Evolutionary conservation across 441 rosid genomes (phyloP), one percentile per base, ranked within the genome.

Genomic region (Populus hybrid): DNA sequence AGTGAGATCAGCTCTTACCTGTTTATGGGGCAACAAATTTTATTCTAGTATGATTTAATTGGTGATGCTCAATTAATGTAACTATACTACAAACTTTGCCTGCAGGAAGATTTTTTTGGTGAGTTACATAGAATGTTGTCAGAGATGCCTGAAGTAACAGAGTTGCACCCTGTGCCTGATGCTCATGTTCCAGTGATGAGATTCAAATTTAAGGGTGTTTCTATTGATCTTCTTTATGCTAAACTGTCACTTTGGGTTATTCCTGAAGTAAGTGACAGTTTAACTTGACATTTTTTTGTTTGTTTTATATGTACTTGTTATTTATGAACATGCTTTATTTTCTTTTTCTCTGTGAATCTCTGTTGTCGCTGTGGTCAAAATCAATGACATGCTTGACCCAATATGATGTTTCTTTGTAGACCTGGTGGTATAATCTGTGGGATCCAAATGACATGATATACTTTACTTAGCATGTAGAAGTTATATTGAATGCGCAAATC

Each of bases 111-210:
- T 83, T 96, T 94, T 80, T 96, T 94, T 74, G 98, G 98, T 53
- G 99, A 91, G 83, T 85, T 94, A 36, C 81, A 84, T 32, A 90
- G 85, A 78, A 92, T 96, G 97, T 86, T 92, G 67, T 87, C 89
- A 14, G 98, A 91, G 88, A 88, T 90, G 96, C 92, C 95, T 79
- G 98, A 96, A 88, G 99, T 94, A 57, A 82, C 97, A 24, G 99
- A 96, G 80, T 86, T 96, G 86, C 99, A 90, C 79, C 97, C 98
- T 69, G 98, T 96, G 69, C 99, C 98, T 76, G 99, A 96, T 85
- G 98, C 99, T 79, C 91, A 94, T 85, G 99, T 96, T 81, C 98
- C 98, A 28, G 90, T 94, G 79, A 87, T 96, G 99, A 83, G 9
- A 70, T 96, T 96, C 81, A 96, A 96, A 81, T 88, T 96, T 82